phyloP scores from a whole-genome alignment of 805 yeast genomes.

The Lipomyces sp. region DNA sequence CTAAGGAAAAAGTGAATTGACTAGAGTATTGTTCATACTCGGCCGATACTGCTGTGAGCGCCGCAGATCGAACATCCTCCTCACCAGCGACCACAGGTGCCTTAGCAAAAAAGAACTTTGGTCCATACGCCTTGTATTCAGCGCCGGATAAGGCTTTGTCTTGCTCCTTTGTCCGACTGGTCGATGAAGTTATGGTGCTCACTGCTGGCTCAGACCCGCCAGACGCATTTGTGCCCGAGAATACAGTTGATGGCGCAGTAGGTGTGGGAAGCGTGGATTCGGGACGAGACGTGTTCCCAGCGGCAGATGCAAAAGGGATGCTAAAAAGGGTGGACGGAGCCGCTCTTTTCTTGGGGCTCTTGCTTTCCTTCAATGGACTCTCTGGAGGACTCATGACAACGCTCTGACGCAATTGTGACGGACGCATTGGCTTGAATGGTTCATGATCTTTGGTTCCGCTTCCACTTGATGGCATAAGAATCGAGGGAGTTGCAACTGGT shows the following conservation, averaged over 20 bases:
- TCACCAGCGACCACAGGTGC: not conserved
- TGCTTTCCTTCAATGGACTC: slow-evolving; percentile 1
- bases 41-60: slow-evolving; percentile 1
- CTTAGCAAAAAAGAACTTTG: slow-evolving; percentile 13
- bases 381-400: slow-evolving; percentile 18
- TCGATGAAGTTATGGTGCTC: not conserved
- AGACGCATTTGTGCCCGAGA: too few species aligned
- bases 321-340: too few species aligned
- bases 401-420: slow-evolving; percentile 25
- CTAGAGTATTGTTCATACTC: too few species aligned
- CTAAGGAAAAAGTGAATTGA: too few species aligned
- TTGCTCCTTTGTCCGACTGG: slow-evolving; percentile 1
- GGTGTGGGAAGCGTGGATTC: too few species aligned
- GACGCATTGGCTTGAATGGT: slow-evolving; percentile 17
- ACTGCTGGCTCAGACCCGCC: not conserved
- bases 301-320: too few species aligned
- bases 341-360: not conserved
- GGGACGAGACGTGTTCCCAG: too few species aligned
- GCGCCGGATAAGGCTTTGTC: slow-evolving; percentile 11
- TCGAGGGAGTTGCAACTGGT: not conserved
- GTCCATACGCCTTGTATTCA: slow-evolving; percentile 20
- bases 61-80: slow-evolving; percentile 6
- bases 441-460: not conserved
- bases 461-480: not conserved
- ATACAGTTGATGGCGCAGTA: too few species aligned